phyloP scores from a whole-genome alignment of 1,284 basidiomycete genomes.

The Ceratobasidium sp. region DNA sequence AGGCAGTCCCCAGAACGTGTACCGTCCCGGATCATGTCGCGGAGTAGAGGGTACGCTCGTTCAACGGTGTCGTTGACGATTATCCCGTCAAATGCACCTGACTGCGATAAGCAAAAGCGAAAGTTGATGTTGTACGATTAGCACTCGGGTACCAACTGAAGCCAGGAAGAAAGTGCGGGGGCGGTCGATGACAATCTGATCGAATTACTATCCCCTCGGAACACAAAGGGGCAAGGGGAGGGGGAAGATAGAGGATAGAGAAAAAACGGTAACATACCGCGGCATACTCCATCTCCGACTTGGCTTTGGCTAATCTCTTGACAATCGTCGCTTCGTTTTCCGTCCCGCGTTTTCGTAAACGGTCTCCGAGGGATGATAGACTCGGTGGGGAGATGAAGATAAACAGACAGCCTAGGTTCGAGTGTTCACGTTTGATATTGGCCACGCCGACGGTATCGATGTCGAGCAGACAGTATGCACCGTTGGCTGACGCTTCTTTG shows the following conservation, averaged over 20 bases:
- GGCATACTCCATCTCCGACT: constrained; percentile 90
- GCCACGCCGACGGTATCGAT: constrained; percentile 97
- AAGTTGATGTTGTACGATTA: no score
- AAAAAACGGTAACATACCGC: constrained; percentile 55
- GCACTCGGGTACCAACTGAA: no score
- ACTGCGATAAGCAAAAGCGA: constrained; percentile 57
- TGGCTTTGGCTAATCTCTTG: constrained; percentile 83
- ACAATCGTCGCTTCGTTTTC: constrained; percentile 82
- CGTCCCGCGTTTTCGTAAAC: constrained; percentile 86
- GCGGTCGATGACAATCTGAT: constrained; percentile 22
- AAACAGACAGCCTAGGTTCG: constrained; percentile 84
- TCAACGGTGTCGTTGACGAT: constrained; percentile 95
- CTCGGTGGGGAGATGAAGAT: constrained; percentile 95
- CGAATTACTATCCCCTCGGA: neutral
- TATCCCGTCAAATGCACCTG: constrained; percentile 82
- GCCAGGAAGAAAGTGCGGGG: neutral
- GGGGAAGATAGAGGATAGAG: no score
- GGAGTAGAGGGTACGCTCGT: constrained; percentile 77
- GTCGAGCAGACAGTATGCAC: constrained; percentile 87
- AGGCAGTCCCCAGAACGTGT: constrained; percentile 30
- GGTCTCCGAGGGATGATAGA: constrained; percentile 72
- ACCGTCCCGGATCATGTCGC: constrained; percentile 34
- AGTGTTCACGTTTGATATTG: constrained; percentile 81
- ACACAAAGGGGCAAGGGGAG: no score
- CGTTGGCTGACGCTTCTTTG: constrained; percentile 60